A percentile compares a stretch with the other conserved stretches of the same genome.
phyloP scores from a whole-genome alignment of 345 rosid genomes.

The Euphorbia pulcherrima region DNA sequence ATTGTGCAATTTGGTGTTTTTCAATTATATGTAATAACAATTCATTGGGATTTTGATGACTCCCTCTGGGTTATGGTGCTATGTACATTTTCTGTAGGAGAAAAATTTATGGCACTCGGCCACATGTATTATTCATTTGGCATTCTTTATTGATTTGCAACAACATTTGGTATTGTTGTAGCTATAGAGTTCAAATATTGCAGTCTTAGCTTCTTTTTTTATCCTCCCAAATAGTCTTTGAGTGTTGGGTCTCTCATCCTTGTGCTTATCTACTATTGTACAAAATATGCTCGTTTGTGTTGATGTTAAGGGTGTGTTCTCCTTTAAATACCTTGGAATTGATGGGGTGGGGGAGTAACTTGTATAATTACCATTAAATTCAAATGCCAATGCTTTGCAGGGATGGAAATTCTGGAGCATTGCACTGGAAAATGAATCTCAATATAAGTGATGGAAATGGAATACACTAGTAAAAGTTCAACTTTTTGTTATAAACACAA shows the following conservation, averaged over 20 bases:
- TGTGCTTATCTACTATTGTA: too few relatives aligned
- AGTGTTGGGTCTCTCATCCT: not conserved
- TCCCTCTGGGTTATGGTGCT: slow-evolving; percentile 3
- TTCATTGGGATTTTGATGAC: slow-evolving; percentile 23
- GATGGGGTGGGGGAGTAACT: too few relatives aligned
- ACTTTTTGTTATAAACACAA: too few relatives aligned
- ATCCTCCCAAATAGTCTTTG: too few relatives aligned
- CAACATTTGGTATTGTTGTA: not conserved
- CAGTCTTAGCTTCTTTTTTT: not conserved
- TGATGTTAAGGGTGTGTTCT: too few relatives aligned
- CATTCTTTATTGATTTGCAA: not conserved
- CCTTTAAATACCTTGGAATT: too few relatives aligned
- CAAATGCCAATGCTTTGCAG: too few relatives aligned
- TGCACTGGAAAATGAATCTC: not conserved
- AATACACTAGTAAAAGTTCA: not conserved
- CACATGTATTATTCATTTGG: not conserved
- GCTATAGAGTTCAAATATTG: not conserved
- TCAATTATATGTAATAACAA: slow-evolving; percentile 19
- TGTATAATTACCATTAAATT: too few relatives aligned
- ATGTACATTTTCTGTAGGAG: not conserved
- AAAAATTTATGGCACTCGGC: not conserved
- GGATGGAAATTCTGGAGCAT: too few relatives aligned
- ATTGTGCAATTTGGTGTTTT: not conserved
- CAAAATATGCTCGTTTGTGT: too few relatives aligned
- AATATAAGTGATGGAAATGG: not conserved